These are phyloP conservation scores for Pilatotrama ljubarskyi DNA, from an alignment of 768 basidiomycete genomes.

Conservation along the genomic window DNA sequence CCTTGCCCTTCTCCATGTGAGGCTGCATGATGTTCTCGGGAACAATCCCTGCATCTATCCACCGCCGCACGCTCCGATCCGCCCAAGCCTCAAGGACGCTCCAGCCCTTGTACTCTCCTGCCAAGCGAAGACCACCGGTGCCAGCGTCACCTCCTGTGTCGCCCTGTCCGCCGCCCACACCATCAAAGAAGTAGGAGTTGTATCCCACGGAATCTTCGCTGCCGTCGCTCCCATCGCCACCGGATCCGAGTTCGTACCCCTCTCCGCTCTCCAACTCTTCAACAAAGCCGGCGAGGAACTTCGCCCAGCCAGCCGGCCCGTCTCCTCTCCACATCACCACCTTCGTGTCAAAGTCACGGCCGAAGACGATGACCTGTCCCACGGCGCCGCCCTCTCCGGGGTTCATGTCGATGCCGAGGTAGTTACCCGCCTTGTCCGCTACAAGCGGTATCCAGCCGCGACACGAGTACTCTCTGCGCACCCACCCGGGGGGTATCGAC, in stretches of 20 bases:
- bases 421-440: conserved; percentile 93
- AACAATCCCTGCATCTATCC: conserved; percentile 80
- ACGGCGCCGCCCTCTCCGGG: conserved; percentile 72
- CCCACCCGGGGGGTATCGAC: conserved; percentile 87
- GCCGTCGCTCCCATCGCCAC: conserved; percentile 59
- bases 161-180: conserved; percentile 72
- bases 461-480: conserved; percentile 87
- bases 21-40: conserved; percentile 37
- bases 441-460: conserved; percentile 97
- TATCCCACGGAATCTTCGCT: conserved; percentile 87
- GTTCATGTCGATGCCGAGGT: conserved; percentile 93
- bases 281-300: conserved; percentile 87
- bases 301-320: conserved; percentile 89
- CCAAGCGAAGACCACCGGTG: conserved; percentile 64
- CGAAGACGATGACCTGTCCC: conserved; percentile 97
- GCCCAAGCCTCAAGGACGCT: conserved; percentile 92
- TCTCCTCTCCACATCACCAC: conserved; percentile 94
- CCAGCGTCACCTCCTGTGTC: conserved; percentile 79
- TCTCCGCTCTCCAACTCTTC: conserved; percentile 93
- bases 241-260: conserved; percentile 75
- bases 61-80: conserved; percentile 82
- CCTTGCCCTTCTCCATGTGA: conserved; percentile 50
- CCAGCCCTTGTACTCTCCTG: conserved; percentile 91
- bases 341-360: conserved; percentile 98
- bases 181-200: conserved; percentile 84